Conservation (phyloP, 352 stramenopile species). For the Halophytophthora batemanensis region DNA sequence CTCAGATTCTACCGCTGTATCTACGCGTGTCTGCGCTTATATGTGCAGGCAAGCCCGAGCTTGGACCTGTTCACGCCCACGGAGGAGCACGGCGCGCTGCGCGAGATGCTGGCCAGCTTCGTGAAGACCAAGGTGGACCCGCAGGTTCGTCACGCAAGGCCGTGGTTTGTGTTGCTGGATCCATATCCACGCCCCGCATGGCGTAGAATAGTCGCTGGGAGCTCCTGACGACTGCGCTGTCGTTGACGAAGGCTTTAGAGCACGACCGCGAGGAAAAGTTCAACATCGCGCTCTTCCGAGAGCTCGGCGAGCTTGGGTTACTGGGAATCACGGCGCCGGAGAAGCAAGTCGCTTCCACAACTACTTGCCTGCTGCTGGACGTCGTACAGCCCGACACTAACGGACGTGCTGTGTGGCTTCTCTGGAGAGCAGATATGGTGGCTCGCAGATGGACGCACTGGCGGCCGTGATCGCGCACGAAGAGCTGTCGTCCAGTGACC, state of each 20-base stretch:
- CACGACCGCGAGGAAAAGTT: slow-evolving; percentile 97
- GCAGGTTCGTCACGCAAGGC: slow-evolving; percentile 51
- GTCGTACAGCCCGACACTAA: background rate
- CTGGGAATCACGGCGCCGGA: slow-evolving; percentile 95
- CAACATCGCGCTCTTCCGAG: slow-evolving; percentile 94
- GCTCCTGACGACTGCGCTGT: too few species aligned
- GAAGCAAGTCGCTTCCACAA: slow-evolving; percentile 61
- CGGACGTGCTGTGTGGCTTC: background rate
- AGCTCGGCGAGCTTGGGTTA: slow-evolving; percentile 94
- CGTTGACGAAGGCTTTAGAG: slow-evolving; percentile 67
- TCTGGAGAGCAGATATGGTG: slow-evolving; percentile 77
- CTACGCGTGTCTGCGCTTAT: background rate
- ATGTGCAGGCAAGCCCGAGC: slow-evolving; percentile 7
- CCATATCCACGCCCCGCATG: background rate
- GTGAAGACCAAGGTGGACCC: slow-evolving; percentile 96
- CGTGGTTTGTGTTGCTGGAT: background rate
- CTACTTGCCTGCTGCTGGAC: background rate
- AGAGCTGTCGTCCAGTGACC: slow-evolving; percentile 96
- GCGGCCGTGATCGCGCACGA: slow-evolving; percentile 95
- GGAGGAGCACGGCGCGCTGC: slow-evolving; percentile 86
- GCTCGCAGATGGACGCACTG: slow-evolving; percentile 94
- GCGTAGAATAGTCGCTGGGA: too few species aligned
- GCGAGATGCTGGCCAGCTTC: slow-evolving; percentile 93
- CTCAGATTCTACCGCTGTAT: background rate
- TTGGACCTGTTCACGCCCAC: slow-evolving; percentile 88